Evolutionary conservation across 768 basidiomycete genomes (phyloP).

Genomic region (Royoungia palumana): DNA sequence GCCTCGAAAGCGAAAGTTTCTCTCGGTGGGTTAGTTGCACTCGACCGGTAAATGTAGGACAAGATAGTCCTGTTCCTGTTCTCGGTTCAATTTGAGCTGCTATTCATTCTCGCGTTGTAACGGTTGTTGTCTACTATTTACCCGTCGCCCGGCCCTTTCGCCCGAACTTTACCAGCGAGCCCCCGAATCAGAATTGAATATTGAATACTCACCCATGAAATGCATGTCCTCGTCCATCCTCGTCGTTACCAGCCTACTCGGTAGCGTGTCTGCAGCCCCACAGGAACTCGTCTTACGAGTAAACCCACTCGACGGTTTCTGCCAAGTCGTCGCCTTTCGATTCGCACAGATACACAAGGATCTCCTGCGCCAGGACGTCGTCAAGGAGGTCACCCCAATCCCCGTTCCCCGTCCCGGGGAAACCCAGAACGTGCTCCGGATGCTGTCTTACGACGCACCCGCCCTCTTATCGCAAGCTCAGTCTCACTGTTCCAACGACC

Average conservation of each 20-base stretch:
- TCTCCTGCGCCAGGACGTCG: conserved; percentile 4
- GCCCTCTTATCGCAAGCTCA: conserved; percentile 20
- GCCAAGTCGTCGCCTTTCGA: conserved; percentile 18
- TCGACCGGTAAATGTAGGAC: not conserved
- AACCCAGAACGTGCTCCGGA: conserved; percentile 14
- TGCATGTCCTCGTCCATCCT: not conserved
- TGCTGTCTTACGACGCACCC: conserved; percentile 17
- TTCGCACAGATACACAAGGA: conserved; percentile 21
- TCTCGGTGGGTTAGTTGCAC: not conserved
- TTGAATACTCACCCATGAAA: conserved; percentile 10
- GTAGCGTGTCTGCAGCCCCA: conserved; percentile 50
- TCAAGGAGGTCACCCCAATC: conserved; percentile 10
- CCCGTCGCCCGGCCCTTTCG: not conserved
- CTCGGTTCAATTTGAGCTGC: no score
- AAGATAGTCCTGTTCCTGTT: not conserved
- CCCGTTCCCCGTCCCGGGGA: conserved; percentile 8
- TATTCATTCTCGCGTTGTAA: no score
- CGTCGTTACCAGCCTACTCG: conserved; percentile 2
- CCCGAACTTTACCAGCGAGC: not conserved
- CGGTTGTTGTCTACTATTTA: conserved; percentile 9
- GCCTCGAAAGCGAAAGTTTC: no score
- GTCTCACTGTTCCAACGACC: conserved; percentile 23
- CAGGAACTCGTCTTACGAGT: conserved; percentile 36
- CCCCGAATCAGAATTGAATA: no score
- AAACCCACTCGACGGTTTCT: conserved; percentile 16